Evolutionary conservation across 768 basidiomycete species (phyloP).

Genomic region (Tephrocybe sp.): DNA sequence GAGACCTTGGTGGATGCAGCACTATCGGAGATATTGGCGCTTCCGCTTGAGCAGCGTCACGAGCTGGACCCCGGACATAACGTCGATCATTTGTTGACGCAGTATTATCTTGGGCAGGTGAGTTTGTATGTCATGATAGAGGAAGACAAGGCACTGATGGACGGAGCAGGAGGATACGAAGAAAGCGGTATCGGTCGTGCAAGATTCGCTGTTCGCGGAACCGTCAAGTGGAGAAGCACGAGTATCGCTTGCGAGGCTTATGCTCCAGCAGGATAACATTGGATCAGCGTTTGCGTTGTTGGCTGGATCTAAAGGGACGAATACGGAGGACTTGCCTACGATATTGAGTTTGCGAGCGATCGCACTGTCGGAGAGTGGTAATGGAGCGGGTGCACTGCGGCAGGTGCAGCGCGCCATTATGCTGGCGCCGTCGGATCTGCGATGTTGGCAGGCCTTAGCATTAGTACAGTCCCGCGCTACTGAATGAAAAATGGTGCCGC

Average conservation of each 20-base stretch:
- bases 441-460: slow-evolving; percentile 62
- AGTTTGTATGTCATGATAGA: slow-evolving; percentile 14
- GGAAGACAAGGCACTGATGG: background rate
- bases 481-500: no score
- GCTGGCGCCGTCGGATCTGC: slow-evolving; percentile 53
- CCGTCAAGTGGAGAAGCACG: slow-evolving; percentile 52
- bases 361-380: slow-evolving; percentile 28
- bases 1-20: slow-evolving; percentile 83
- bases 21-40: slow-evolving; percentile 72
- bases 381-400: slow-evolving; percentile 31
- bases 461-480: slow-evolving; percentile 40
- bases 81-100: slow-evolving; percentile 69
- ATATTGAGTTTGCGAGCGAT: slow-evolving; percentile 54
- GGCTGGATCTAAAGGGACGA: slow-evolving; percentile 20
- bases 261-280: slow-evolving; percentile 47
- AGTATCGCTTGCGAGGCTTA: slow-evolving; percentile 53
- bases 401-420: slow-evolving; percentile 65
- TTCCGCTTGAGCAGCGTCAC: slow-evolving; percentile 65
- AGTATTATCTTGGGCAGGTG: slow-evolving; percentile 77
- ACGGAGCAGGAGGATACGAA: slow-evolving; percentile 42
- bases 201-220: slow-evolving; percentile 57
- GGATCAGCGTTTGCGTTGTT: slow-evolving; percentile 49
- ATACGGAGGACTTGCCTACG: slow-evolving; percentile 35
- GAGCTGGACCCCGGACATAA: slow-evolving; percentile 69
- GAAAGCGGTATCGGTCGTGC: slow-evolving; percentile 52